Evolutionary conservation across 257 asterid genomes (phyloP).

Genomic region (Solanum appendiculatum): DNA sequence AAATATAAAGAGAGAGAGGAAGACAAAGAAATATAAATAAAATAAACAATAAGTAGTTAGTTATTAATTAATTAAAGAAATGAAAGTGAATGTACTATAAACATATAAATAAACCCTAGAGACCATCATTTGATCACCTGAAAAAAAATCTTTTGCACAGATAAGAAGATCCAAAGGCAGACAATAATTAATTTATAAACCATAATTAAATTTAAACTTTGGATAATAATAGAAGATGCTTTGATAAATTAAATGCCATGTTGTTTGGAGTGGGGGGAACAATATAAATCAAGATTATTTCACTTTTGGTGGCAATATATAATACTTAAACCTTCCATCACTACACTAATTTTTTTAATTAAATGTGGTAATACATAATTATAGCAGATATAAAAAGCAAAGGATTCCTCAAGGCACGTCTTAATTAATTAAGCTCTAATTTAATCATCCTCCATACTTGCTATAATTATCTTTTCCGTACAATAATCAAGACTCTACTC

Average conservation of each 20-base stretch:
- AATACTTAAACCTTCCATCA: background rate
- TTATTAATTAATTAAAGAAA: background rate
- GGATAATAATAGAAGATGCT: constrained; percentile 3
- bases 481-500: background rate
- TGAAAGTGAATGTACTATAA: constrained; percentile 3
- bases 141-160: constrained; percentile 47
- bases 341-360: background rate
- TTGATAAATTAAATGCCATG: constrained; percentile 30
- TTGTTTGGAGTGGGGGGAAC: constrained; percentile 88
- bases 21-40: constrained; percentile 28
- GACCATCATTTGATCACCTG: constrained; percentile 52
- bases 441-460: background rate
- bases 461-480: background rate
- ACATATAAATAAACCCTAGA: constrained; percentile 9
- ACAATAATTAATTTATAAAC: constrained; percentile 6
- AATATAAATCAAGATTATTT: constrained; percentile 32
- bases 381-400: constrained; percentile 11
- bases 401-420: constrained; percentile 50
- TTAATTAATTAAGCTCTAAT: background rate
- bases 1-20: constrained; percentile 14
- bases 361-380: background rate
- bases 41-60: constrained; percentile 32
- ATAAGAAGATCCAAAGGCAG: constrained; percentile 43
- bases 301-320: constrained; percentile 20
- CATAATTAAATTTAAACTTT: background rate